Evolutionary conservation across 129 eudicot species (phyloP).

Genomic region (Ambrosia artemisiifolia): DNA sequence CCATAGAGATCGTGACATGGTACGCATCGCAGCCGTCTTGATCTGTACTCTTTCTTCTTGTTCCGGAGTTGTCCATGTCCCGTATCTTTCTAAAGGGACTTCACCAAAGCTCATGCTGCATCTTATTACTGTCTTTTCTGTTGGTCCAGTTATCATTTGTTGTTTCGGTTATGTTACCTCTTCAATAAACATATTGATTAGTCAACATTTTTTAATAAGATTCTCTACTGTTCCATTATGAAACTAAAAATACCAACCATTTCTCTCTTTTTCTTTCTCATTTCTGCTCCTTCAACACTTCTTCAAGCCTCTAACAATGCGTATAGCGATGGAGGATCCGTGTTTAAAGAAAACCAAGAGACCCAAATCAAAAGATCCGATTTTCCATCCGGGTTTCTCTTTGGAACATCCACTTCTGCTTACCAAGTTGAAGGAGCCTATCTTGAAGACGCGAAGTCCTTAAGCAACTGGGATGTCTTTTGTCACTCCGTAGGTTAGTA

Average conservation of each 20-base stretch:
- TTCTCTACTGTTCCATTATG: background rate
- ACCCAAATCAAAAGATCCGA: constrained; percentile 41
- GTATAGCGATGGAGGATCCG: background rate
- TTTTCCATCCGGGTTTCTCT: constrained; percentile 69
- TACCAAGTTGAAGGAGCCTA: constrained; percentile 89
- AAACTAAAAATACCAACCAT: background rate
- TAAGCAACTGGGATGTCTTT: constrained; percentile 63
- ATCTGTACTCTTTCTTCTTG: no score
- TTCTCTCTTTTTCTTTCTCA: constrained; percentile 17
- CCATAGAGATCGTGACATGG: no score
- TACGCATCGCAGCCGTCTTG: no score
- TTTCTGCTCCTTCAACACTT: background rate
- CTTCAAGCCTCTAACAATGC: constrained; percentile 20
- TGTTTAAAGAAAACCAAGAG: constrained; percentile 6
- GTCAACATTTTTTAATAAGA: no score
- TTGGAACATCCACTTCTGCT: constrained; percentile 74
- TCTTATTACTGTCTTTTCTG: no score
- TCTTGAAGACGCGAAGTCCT: constrained; percentile 71
- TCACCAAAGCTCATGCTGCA: no score
- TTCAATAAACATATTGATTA: no score
- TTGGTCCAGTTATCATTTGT: no score
- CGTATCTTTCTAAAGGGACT: no score
- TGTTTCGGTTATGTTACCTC: no score
- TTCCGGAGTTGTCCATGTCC: no score
- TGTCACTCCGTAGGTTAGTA: constrained; percentile 31